These are phyloP conservation scores for Sechiopsis laciniata DNA, from an alignment of 306 rosid species.

Conservation along the genomic window DNA sequence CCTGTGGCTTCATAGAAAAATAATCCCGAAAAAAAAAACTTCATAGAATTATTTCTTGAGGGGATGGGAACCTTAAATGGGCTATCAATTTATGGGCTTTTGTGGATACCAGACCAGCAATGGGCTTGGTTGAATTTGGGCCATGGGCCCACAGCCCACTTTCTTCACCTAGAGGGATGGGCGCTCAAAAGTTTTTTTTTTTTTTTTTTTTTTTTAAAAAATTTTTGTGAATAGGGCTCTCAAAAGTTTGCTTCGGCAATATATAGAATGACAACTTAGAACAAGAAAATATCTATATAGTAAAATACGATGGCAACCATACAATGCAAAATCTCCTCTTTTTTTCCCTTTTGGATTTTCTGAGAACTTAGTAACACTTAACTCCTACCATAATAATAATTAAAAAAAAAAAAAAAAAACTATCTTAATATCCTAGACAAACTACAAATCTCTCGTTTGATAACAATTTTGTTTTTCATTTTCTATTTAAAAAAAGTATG, in stretches of 20 bases:
- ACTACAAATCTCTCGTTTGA: neutral
- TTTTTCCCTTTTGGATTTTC: neutral
- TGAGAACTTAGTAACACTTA: neutral
- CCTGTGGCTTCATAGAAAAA: too few relatives aligned
- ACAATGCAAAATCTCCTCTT: neutral
- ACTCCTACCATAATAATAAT: neutral
- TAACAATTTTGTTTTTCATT: conserved; percentile 4
- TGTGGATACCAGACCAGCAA: neutral
- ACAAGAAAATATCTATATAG: too few relatives aligned
- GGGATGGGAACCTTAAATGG: neutral
- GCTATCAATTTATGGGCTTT: neutral
- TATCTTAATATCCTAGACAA: neutral
- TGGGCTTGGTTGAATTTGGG: conserved; percentile 13
- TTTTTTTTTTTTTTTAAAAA: too few relatives aligned
- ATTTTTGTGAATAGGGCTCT: too few relatives aligned
- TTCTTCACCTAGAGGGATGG: neutral
- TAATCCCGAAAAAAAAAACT: too few relatives aligned
- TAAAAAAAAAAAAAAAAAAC: too few relatives aligned
- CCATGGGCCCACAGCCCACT: conserved; percentile 3
- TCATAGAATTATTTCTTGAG: too few relatives aligned
- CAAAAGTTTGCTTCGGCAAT: neutral
- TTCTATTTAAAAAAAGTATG: neutral
- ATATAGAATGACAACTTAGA: neutral
- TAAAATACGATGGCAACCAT: neutral
- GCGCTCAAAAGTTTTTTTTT: neutral